These are phyloP conservation scores for Aureobasidium sp. DNA, from an alignment of 2,329 filamentous ascomycete species.

Conservation along the genomic window DNA sequence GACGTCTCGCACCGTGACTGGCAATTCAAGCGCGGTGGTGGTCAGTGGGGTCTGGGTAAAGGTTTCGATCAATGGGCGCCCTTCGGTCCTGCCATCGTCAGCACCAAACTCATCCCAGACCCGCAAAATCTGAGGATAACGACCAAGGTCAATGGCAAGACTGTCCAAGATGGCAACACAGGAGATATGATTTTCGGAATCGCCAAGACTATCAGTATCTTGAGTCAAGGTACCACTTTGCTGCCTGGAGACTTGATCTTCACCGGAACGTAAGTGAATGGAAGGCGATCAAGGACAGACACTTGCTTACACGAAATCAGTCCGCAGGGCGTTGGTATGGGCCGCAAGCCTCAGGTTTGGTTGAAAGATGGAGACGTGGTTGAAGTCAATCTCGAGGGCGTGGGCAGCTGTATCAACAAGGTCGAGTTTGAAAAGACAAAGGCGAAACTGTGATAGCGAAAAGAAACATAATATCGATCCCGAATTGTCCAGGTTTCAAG, in stretches of 20 bases:
- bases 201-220: slow-evolving; percentile 49
- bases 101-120: slow-evolving; percentile 45
- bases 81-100: slow-evolving; percentile 63
- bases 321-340: slow-evolving; percentile 64
- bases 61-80: slow-evolving; percentile 70
- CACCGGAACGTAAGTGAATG: slow-evolving; percentile 46
- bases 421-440: slow-evolving; percentile 35
- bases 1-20: slow-evolving; percentile 75
- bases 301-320: slow-evolving; percentile 27
- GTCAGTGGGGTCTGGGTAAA: slow-evolving; percentile 51
- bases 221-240: slow-evolving; percentile 55
- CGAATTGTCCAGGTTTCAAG: not conserved
- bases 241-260: slow-evolving; percentile 59
- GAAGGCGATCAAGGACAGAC: not conserved
- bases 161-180: slow-evolving; percentile 50
- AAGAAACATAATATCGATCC: not conserved
- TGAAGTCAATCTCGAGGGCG: slow-evolving; percentile 57
- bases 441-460: slow-evolving; percentile 27
- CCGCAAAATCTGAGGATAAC: slow-evolving; percentile 50
- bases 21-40: slow-evolving; percentile 22
- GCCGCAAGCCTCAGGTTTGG: slow-evolving; percentile 58
- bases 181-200: slow-evolving; percentile 57
- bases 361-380: slow-evolving; percentile 62
- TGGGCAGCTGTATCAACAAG: slow-evolving; percentile 48
- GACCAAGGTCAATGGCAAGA: slow-evolving; percentile 53